Conservation (phyloP, 2,329 filamentous ascomycete species). For the Huntiella savannae region DNA sequence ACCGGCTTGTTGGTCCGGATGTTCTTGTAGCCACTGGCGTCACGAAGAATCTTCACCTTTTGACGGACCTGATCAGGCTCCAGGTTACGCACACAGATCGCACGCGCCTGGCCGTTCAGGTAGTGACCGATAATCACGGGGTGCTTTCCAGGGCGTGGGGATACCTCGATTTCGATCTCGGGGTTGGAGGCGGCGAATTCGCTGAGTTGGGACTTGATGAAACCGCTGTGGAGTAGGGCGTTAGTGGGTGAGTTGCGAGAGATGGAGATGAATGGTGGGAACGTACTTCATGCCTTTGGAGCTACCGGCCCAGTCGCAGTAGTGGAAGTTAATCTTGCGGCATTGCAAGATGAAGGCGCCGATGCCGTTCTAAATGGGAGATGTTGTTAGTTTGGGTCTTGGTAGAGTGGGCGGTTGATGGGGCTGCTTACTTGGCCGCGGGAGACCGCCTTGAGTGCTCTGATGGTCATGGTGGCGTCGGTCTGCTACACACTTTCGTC, state of each 20-base stretch:
- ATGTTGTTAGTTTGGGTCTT: constrained; percentile 5
- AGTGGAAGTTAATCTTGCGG: constrained; percentile 88
- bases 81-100: constrained; percentile 77
- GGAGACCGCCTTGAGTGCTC: constrained; percentile 32
- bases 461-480: constrained; percentile 32
- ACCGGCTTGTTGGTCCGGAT: constrained; percentile 44
- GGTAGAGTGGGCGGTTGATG: background rate
- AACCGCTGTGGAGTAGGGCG: constrained; percentile 35
- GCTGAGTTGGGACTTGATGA: constrained; percentile 59
- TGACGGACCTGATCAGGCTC: constrained; percentile 61
- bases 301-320: constrained; percentile 90
- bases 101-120: constrained; percentile 73
- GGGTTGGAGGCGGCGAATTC: constrained; percentile 67
- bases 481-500: background rate
- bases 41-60: constrained; percentile 56
- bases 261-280: background rate
- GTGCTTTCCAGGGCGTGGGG: constrained; percentile 75
- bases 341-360: constrained; percentile 95
- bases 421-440: constrained; percentile 29
- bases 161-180: constrained; percentile 77
- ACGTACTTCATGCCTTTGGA: constrained; percentile 84
- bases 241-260: constrained; percentile 14
- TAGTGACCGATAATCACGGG: constrained; percentile 79
- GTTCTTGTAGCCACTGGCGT: constrained; percentile 59
- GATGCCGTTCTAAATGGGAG: constrained; percentile 58